Percentiles rank a stretch among this genome's conserved stretches.
phyloP scores from a whole-genome alignment of 495 filamentous ascomycete genomes.

The Trichoderma erinaceum region DNA sequence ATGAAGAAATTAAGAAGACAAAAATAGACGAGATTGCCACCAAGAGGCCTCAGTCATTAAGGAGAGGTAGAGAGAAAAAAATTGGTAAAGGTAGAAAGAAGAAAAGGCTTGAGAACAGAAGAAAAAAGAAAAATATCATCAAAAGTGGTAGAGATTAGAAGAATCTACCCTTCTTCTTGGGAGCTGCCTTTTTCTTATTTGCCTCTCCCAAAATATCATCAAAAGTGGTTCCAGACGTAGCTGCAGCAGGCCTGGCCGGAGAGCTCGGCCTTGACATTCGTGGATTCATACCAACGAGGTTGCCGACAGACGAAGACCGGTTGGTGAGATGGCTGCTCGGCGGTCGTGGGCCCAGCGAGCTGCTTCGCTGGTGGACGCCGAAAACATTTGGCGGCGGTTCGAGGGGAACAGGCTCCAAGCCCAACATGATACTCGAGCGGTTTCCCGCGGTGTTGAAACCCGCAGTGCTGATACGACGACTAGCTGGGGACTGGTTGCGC shows the following conservation, averaged over 20 bases:
- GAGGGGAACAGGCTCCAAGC: slow-evolving; percentile 37
- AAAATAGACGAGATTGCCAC: not conserved
- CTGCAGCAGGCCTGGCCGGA: not conserved
- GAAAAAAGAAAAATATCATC: not conserved
- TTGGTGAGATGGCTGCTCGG: slow-evolving; percentile 22
- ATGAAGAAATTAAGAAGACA: not conserved
- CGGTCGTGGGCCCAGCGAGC: slow-evolving; percentile 26
- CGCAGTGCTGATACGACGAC: slow-evolving; percentile 19
- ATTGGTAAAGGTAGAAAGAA: not conserved
- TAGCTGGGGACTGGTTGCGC: slow-evolving; percentile 28
- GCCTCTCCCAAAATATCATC: slow-evolving; percentile 16
- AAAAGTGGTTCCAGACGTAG: slow-evolving; percentile 14
- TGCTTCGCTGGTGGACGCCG: slow-evolving; percentile 22
- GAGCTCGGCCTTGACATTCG: slow-evolving; percentile 19
- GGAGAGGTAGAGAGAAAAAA: not conserved
- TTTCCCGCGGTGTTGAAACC: slow-evolving; percentile 16
- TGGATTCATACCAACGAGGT: slow-evolving; percentile 16
- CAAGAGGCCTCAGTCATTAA: not conserved
- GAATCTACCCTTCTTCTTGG: slow-evolving; percentile 17
- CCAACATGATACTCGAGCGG: slow-evolving; percentile 41
- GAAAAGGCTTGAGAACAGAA: not conserved
- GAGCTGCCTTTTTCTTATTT: slow-evolving; percentile 4
- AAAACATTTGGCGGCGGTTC: not conserved
- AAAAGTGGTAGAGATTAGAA: slow-evolving; percentile 1
- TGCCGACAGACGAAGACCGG: slow-evolving; percentile 27